Evolutionary conservation across 2,329 filamentous ascomycete genomes (phyloP), one percentile per base, ranked within the genome.

Genomic region (Apiospora kogelbergensis): DNA sequence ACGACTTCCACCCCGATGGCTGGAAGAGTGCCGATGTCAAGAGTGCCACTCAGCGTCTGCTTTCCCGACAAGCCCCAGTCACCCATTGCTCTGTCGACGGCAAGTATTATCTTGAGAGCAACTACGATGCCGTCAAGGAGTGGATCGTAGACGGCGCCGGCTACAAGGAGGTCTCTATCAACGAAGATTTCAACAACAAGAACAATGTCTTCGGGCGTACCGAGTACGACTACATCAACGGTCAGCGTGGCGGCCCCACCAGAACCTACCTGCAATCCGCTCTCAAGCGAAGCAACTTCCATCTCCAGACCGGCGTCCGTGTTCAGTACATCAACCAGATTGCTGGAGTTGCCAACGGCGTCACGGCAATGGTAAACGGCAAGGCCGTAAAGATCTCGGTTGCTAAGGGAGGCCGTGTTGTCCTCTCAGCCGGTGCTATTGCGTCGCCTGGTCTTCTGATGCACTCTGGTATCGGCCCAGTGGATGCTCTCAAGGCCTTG

Each of bases 1-100:
- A 87, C 72, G 75, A 80, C 9, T 86, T 84, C 65, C 83, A 83
- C 67, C 84, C 84, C 0, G 70, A 75, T 0, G 84, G 83, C 17
- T 88, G 86, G 86, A 86, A 85, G 73, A 84, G 81, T 60, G 74
- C 73, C 1, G 85, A 87, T 69, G 82, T 88, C 71, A 72, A 80
- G 57, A 74, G 73, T n/a, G 84, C 85, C 0, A 85, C 83, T 6
- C 70, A 76, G 6, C 82, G 81, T 60, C 80, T 88, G 2, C 79
- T 84, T 41, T 72, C 74, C 2, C 82, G 78, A 67, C 83, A 86
- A 65, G 79, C 83, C 1, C 81, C 79, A 0, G 80, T 83, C 0
- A 81, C 82, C 10, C 73, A 76, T 1, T 84, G 84, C 46, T 86
- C 85, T 0, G 70, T 71, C 7, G 82, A 87, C 70, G 80, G 79